These are phyloP conservation scores for Leishmania tropica DNA, from an alignment of 208 protist species.

Conservation along the genomic window DNA sequence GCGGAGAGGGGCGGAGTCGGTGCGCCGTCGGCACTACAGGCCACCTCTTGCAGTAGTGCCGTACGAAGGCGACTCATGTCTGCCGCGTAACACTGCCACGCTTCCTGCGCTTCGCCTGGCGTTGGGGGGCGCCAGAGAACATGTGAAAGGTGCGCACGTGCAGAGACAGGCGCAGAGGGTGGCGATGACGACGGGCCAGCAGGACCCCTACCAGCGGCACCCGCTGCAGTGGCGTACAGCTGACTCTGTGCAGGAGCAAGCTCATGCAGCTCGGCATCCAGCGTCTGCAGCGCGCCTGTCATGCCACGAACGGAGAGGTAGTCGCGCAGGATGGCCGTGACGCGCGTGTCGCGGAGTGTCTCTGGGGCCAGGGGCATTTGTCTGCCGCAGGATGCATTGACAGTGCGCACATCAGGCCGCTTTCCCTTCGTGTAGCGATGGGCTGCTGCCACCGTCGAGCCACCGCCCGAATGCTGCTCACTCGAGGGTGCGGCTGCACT, in stretches of 20 bases:
- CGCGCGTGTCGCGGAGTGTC: constrained; percentile 37
- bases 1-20: background rate
- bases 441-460: background rate
- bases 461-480: background rate
- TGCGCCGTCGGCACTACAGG: background rate
- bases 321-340: constrained; percentile 49
- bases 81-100: constrained; percentile 18
- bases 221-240: constrained; percentile 7
- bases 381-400: background rate
- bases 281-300: constrained; percentile 35
- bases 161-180: background rate
- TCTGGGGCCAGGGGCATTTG: constrained; percentile 4
- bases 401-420: background rate
- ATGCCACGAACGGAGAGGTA: constrained; percentile 60
- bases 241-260: constrained; percentile 20
- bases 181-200: background rate
- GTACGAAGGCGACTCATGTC: constrained; percentile 14
- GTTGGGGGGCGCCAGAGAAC: constrained; percentile 3
- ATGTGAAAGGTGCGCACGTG: background rate
- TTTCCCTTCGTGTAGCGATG: background rate
- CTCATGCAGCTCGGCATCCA: constrained; percentile 45
- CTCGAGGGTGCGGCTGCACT: background rate
- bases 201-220: background rate
- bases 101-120: constrained; percentile 20
- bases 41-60: constrained; percentile 4